These are phyloP conservation scores for Dactylorhiza incarnata DNA, from an alignment of 106 monocot genomes.

Conservation along the genomic window DNA sequence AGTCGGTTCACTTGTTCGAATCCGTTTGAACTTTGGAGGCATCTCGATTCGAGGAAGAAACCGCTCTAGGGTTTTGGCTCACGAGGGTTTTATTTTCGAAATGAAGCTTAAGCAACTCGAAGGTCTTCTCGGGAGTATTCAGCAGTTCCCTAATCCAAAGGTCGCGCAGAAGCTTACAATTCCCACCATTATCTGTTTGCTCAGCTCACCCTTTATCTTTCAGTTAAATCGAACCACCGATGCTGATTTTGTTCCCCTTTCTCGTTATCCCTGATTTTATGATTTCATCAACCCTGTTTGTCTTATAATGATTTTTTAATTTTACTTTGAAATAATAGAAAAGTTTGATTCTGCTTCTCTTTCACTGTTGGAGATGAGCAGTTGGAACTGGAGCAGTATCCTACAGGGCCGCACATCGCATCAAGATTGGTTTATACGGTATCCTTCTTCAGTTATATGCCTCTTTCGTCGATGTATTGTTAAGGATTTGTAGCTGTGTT, in stretches of 20 bases:
- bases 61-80: slow-evolving; percentile 6
- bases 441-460: not conserved
- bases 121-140: slow-evolving; percentile 8
- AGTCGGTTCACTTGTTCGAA: not conserved
- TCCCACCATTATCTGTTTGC: not conserved
- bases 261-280: not conserved
- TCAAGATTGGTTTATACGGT: slow-evolving; percentile 82
- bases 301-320: not conserved
- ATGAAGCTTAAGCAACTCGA: slow-evolving; percentile 12
- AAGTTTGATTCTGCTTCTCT: slow-evolving; percentile 4
- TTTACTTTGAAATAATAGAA: not conserved
- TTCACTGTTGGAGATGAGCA: slow-evolving; percentile 16
- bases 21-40: not conserved
- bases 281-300: not conserved
- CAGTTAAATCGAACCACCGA: not conserved
- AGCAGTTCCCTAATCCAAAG: slow-evolving; percentile 16
- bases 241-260: not conserved
- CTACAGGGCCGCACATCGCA: slow-evolving; percentile 83
- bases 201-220: not conserved
- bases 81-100: not conserved
- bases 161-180: not conserved
- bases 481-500: not conserved
- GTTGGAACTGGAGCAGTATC: slow-evolving; percentile 94
- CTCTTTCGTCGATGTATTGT: not conserved
- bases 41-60: not conserved